Evolutionary conservation across 2,329 filamentous ascomycete species (phyloP), one percentile per base, ranked within the genome.

Genomic region (Colletotrichum trifolii): DNA sequence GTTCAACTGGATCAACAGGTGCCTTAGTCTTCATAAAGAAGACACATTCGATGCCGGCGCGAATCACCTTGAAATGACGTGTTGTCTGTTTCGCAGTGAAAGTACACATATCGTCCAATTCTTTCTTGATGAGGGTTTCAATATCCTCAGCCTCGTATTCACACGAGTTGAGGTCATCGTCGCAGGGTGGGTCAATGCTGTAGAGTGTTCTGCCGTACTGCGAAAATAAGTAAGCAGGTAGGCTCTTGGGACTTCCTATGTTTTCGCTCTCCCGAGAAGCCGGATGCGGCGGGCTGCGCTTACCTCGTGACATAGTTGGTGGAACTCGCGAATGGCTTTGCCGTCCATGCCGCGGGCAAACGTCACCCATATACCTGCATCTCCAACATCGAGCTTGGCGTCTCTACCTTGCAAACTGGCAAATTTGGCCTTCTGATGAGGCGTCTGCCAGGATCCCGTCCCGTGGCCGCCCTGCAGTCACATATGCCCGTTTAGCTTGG

Each of bases 301-400:
- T 77, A 91, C 89, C 79, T 91, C 84, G 47, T 89, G 83, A 71
- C 93, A 91, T 25, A 94, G 78, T 64, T 85, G 78, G 62, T 82
- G 83, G 67, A 94, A 82, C 74, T 95, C 92, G 54, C 83, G 81
- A 2, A 91, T 84, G 12, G 91, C 90, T 75, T 89, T 90, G 46
- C 82, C 82, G 76, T 92, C 91, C 79, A 91, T 90, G 69, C 87
- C 87, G 73, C 90, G 86, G 55, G 90, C 87, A 74, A 91, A 94
- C 0, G 91, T 94, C 35, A 90, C 89, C 91, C 91, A 95, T 64
- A 95, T 88, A 6, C 92, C 92, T 56, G 84, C 81, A 71, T 94
- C 90, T 6, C 91, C 91, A 6, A 89, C 81, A 70, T 91, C 86
- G 52, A 94, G 77, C 11, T 76, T 73, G 43, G 77, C 81, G 45